These are phyloP conservation scores for Penicillium sp. DNA, from an alignment of 2,329 filamentous ascomycete species.

Conservation along the genomic window DNA sequence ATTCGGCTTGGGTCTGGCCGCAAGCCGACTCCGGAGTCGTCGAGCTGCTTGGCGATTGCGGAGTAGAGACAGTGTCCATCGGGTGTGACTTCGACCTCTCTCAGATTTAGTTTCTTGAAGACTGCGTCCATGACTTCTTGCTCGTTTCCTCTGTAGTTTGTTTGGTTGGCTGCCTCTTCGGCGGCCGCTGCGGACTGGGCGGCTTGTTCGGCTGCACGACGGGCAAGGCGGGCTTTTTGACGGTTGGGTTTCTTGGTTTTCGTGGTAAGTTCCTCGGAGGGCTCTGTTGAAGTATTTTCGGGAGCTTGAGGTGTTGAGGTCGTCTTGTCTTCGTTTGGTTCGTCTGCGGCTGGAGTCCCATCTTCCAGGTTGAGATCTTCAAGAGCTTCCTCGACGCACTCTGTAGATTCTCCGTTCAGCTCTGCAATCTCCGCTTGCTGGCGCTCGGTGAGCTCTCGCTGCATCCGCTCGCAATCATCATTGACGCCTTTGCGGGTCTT, in stretches of 20 bases:
- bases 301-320: constrained; percentile 14
- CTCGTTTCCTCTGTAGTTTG: constrained; percentile 74
- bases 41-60: constrained; percentile 84
- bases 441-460: constrained; percentile 60
- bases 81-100: constrained; percentile 79
- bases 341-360: constrained; percentile 24
- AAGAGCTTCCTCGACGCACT: constrained; percentile 37
- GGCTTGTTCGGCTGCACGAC: constrained; percentile 83
- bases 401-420: constrained; percentile 46
- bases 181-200: constrained; percentile 71
- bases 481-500: constrained; percentile 73
- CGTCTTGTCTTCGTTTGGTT: constrained; percentile 19
- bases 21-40: constrained; percentile 51
- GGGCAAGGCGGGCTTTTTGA: constrained; percentile 87
- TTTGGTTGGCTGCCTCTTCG: constrained; percentile 75
- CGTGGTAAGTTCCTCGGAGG: constrained; percentile 24
- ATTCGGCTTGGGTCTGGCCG: constrained; percentile 47
- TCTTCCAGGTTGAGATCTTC: constrained; percentile 44
- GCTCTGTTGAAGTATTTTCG: constrained; percentile 15
- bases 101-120: constrained; percentile 68
- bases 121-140: constrained; percentile 70
- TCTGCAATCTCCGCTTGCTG: constrained; percentile 59
- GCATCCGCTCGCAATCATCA: constrained; percentile 66
- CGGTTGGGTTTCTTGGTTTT: constrained; percentile 78
- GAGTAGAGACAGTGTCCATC: constrained; percentile 97